Base-by-base conservation (phyloP, 1,139 yeast genomes). In the Fermentozyma sake region DNA sequence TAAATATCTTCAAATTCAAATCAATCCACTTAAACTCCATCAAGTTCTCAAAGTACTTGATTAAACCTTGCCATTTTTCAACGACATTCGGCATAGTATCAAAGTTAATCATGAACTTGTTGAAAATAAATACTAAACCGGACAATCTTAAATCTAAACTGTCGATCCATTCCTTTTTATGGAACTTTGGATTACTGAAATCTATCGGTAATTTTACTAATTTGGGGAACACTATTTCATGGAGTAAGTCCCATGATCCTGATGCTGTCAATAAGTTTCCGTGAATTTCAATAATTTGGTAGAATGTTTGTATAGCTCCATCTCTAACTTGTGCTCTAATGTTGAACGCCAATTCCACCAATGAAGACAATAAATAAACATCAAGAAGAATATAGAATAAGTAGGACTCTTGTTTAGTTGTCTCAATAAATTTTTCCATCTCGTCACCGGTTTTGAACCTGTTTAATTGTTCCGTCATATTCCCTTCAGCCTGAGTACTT, bases 291-390 rank as follows among this genome's bases (percentile, higher is more conserved):
- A 87, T 68, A 22, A 89, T 80, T 41, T 89, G 77, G 54, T 85
- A 85, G 41, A 87, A 76, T 0, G 95, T 89, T 48, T 86, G 95
- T 16, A 86, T 72, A 0, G 96, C 79, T 2, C 96, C 96, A 46
- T 86, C 86, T 38, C 94, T 68, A 1, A 89, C 95, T 42, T 86
- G 95, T 1, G 81, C 73, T 32, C 95, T 68, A 1, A 65, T 42
- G 42, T 84, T 93, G 16, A 59, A 50, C 0, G 87, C 72, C 16
- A 86, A 68, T 14, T 67, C 67, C 0, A 87, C 77, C 22, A 89
- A 56, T 20, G 76, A 67, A 7, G 70, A 63, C 24, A 86, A 54
- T 18, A 84, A 59, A 39, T 81, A 79, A 19, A 82, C 58, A 77
- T 93, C 84, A 24, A 85, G 54, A 1, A 51, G 47, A 18, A 49